Evolutionary conservation across 768 basidiomycete genomes (phyloP), one percentile per base, ranked within the genome.

Genomic region (Holtermanniella nyarrowii): DNA sequence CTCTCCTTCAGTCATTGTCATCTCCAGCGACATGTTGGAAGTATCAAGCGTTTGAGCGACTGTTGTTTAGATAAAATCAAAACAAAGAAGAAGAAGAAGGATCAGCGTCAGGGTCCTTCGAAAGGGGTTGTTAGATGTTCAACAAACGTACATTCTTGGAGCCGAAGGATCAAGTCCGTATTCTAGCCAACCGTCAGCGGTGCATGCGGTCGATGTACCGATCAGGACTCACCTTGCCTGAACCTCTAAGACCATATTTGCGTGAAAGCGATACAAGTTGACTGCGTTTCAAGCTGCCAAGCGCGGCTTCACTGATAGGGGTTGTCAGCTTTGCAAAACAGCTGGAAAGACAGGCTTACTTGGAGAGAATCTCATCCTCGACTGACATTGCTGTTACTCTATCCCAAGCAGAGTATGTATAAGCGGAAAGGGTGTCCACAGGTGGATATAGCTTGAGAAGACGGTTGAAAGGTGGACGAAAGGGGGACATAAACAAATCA

Each of bases 231-330:
- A 67, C 65, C 58, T 67, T 67, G 14, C 65, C 65, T 48, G 58
- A 59, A 11, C 62, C 58, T 37, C 55, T 64, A 22, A 67, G 50
- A 13, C 61, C 65, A 55, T 67, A 67, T 48, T 56, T 52, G 46
- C 59, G 60, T 2, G 63, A 67, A 13, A 67, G 48, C 18, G 65
- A 64, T 2, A 64, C 57, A 7, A 67, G 61, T 40, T 67, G 65
- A 56, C 62, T 58, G 26, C 65, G 45, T 48, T 67, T 64, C 14
- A 67, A 50, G 5, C 62, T 60, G 40, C 58, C 46, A n/a, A 67
- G 53, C 22, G 65, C 65, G 2, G 65, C 59, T 1, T 62, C 58
- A 31, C 65, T 64, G 42, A 14, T 18, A 16, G 11, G 42, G n/a
- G 12, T 12, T 25, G 26, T 42, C 27, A 49, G n/a, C 11, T 16